Conservation (phyloP, 148 eudicot genomes). For the Rhododendron simsii region DNA sequence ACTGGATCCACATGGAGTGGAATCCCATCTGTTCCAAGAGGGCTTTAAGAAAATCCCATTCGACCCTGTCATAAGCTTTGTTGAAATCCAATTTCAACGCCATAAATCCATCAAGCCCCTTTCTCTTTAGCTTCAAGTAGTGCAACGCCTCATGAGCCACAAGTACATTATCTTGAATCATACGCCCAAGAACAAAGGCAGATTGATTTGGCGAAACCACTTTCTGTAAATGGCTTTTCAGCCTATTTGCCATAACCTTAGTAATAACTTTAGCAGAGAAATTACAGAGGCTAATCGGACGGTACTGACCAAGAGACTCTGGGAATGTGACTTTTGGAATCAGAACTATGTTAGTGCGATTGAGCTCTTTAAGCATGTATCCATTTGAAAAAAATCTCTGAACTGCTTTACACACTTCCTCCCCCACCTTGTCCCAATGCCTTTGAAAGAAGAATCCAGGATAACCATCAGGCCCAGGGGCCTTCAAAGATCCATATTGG, state of each 20-base stretch:
- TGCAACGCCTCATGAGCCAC: background rate
- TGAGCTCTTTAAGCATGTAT: background rate
- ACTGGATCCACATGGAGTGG: background rate
- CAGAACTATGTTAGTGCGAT: background rate
- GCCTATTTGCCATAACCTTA: background rate
- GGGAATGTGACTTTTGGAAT: background rate
- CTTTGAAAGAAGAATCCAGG: background rate
- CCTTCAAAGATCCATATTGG: background rate
- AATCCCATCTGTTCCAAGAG: background rate
- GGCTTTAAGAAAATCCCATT: background rate
- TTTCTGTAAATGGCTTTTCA: background rate
- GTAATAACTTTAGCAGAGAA: background rate
- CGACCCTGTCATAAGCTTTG: background rate
- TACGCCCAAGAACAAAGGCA: background rate
- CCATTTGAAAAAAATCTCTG: background rate
- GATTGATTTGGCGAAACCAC: background rate
- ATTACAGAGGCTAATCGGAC: background rate
- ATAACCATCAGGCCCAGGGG: background rate
- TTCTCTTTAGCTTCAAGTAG: background rate
- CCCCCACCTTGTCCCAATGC: background rate
- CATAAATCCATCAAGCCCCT: rapidly evolving
- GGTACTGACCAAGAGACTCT: background rate
- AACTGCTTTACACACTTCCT: background rate
- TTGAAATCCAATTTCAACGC: background rate
- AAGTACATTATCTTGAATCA: background rate